These are phyloP conservation scores for Globisporangium okanoganense DNA, from an alignment of 352 stramenopile species.

Conservation along the genomic window DNA sequence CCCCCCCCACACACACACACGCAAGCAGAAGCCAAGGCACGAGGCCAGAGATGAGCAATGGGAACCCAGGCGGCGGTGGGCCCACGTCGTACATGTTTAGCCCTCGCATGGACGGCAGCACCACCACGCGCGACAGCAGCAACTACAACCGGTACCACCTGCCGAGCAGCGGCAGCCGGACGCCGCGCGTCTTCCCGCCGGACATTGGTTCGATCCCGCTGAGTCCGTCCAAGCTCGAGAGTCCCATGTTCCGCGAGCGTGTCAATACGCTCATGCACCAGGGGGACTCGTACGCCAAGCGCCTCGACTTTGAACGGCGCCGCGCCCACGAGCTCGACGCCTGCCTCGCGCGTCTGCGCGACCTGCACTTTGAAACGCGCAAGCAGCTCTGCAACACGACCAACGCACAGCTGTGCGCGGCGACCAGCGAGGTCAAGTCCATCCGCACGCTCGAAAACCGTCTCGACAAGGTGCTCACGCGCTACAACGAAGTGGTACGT, in stretches of 20 bases:
- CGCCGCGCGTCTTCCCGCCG: constrained; percentile 50
- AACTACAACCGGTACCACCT: constrained; percentile 38
- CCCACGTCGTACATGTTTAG: constrained; percentile 14
- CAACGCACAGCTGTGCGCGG: constrained; percentile 40
- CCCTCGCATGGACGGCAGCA: constrained; percentile 5
- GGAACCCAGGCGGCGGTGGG: constrained; percentile 1
- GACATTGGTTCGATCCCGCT: constrained; percentile 51
- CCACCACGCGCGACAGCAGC: constrained; percentile 4
- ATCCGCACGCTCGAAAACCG: constrained; percentile 79
- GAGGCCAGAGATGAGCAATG: constrained; percentile 14
- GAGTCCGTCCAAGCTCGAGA: constrained; percentile 68
- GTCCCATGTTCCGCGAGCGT: constrained; percentile 64
- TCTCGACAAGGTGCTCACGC: constrained; percentile 79
- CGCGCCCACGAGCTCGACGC: constrained; percentile 49
- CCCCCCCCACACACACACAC: too few relatives aligned
- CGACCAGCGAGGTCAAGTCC: constrained; percentile 53
- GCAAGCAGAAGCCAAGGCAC: too few relatives aligned
- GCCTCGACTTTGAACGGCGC: constrained; percentile 52
- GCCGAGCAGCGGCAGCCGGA: constrained; percentile 26
- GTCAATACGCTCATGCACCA: constrained; percentile 67
- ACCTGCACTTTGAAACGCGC: constrained; percentile 48
- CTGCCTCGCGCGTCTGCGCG: constrained; percentile 25
- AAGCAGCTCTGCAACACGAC: constrained; percentile 47
- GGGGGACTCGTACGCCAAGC: constrained; percentile 69
- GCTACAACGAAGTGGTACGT: constrained; percentile 73